These are phyloP conservation scores for Paraconiothyrium brasiliense DNA, from an alignment of 2,329 filamentous ascomycete species.

Conservation along the genomic window DNA sequence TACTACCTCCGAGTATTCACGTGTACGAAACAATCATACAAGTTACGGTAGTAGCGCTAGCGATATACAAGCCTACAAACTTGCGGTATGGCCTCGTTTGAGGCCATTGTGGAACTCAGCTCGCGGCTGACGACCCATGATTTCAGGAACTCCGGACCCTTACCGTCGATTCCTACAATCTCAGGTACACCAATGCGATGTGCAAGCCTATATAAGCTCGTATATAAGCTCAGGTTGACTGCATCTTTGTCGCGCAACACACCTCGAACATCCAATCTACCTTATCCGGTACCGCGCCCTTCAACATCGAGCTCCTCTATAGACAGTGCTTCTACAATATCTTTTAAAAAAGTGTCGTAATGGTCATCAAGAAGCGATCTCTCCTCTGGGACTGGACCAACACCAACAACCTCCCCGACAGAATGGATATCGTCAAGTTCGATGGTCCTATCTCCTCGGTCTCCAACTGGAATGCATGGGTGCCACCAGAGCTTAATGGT, in stretches of 20 bases:
- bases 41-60: not conserved
- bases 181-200: not conserved
- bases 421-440: slow-evolving; percentile 43
- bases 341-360: not conserved
- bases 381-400: slow-evolving; percentile 26
- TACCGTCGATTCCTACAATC: not conserved
- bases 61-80: not conserved
- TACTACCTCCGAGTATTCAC: not conserved
- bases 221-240: no score
- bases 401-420: slow-evolving; percentile 25
- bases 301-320: not conserved
- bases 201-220: not conserved
- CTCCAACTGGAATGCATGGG: slow-evolving; percentile 57
- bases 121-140: not conserved
- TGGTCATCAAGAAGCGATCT: slow-evolving; percentile 22
- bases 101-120: not conserved
- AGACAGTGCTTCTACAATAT: not conserved
- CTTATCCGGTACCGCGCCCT: not conserved
- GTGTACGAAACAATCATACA: not conserved
- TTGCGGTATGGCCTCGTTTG: not conserved
- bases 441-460: slow-evolving; percentile 44
- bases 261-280: not conserved
- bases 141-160: slow-evolving; percentile 4
- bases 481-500: slow-evolving; percentile 49
- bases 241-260: not conserved